Evolutionary conservation across 805 yeast species (phyloP), one percentile per base, ranked within the genome.

Genomic region (Pichia deserticola): DNA sequence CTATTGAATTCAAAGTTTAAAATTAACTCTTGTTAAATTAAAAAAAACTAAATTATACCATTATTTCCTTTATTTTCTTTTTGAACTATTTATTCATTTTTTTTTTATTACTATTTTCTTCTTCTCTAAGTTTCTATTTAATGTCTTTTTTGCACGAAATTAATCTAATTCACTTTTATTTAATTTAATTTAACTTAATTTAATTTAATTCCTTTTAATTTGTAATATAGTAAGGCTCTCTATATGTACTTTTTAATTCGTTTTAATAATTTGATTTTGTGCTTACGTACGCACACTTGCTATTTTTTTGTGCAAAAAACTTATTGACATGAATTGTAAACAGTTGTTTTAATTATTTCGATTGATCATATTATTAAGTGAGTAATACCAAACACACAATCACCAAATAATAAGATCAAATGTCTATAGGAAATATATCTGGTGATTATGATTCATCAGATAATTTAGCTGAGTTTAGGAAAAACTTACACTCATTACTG

Each of bases 381-480:
- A 20, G 20, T 20, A 20, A 20, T 20, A 20, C 2, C 20, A 20
- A 20, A 20, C 20, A 20, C 20, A 20, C 20, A 20, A 2, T 20
- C 20, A 20, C 20, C 3, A 20, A 3, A 20, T 20, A 20, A 3
- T 20, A 20, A 20, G 20, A 20, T 20, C 20, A 20, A 20, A 20
- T 20, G 20, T 20, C 20, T 20, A 20, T 20, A 20, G 3, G 20
- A 20, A 20, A 20, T 20, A 29, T 10, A 27, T 8, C 36, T 9
- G 6, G 7, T 34, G 38, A 11, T 5, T 1, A 30, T 30, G 9
- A 30, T 30, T 30, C 32, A 7, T 7, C 34, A 3, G 47, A 48
- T 25, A 30, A 41, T 4, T 34, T 49, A 10, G 48, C 48, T 5
- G 37, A 44, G 15, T 49, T 40, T 33, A 36, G 51, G 15, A 33